A percentile compares a stretch with the other conserved stretches of the same genome.
phyloP scores from a whole-genome alignment of 495 filamentous ascomycete species.

The Entonaema liquescens region DNA sequence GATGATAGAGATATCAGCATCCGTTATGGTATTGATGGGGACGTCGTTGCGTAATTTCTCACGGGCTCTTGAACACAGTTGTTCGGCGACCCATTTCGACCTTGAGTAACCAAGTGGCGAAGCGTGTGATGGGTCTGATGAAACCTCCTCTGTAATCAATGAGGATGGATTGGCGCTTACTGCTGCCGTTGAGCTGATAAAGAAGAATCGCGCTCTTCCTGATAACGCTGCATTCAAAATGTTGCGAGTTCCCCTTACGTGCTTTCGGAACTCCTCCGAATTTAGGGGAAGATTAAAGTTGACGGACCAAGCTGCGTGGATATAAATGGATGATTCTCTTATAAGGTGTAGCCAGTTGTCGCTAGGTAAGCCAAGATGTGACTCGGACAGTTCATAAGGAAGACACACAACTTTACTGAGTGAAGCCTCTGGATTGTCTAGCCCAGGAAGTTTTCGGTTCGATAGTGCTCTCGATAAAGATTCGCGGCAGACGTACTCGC shows the following conservation, averaged over 20 bases:
- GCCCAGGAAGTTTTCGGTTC: constrained; percentile 18
- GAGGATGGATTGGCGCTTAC: constrained; percentile 44
- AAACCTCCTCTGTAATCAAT: constrained; percentile 59
- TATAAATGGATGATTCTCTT: constrained; percentile 55
- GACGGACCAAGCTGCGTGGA: constrained; percentile 73
- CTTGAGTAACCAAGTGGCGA: constrained; percentile 65
- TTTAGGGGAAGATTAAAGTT: constrained; percentile 68
- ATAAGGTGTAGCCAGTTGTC: constrained; percentile 47
- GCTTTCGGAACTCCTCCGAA: constrained; percentile 58
- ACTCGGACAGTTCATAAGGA: constrained; percentile 46
- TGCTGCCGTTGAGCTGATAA: constrained; percentile 61
- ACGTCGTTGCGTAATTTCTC: neutral
- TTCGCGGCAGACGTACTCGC: constrained; percentile 41
- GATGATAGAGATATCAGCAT: constrained; percentile 57
- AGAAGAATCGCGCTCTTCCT: constrained; percentile 56
- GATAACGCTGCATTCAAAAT: constrained; percentile 63
- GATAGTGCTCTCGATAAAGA: constrained; percentile 61
- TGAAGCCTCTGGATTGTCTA: neutral
- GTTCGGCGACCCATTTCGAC: constrained; percentile 66
- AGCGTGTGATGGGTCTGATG: constrained; percentile 57
- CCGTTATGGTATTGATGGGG: constrained; percentile 18
- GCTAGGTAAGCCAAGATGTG: constrained; percentile 54
- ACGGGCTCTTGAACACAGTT: constrained; percentile 54
- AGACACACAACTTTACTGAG: constrained; percentile 27
- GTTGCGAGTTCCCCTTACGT: constrained; percentile 60